Base-by-base conservation (phyloP, 371 early-diverging fungal species). In the Saksenaea vasiformis region DNA sequence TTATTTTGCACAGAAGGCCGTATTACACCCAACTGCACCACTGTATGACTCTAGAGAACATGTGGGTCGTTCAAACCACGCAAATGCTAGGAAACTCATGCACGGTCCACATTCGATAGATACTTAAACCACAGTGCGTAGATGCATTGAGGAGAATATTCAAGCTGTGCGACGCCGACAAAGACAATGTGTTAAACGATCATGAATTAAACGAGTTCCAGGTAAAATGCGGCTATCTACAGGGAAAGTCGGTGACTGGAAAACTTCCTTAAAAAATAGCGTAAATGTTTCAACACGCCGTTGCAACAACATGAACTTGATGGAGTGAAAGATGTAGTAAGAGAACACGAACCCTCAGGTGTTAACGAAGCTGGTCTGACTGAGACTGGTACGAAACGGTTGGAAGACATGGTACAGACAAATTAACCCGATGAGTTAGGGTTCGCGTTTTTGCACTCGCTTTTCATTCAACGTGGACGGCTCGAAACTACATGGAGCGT, bases 401-500 rank as follows among this genome's bases (percentile, higher is more conserved):
- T 39, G 17, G n/a, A 22, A 5, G 41, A 9, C 13, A 56, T 7
- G 43, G 27, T 28, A 5, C 39, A 56, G 43, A 8, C 9, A 31
- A 56, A 31, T 36, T 24, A 15, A 58, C 5, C 2, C n/a, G 31
- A 39, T 4, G 27, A 37, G 19, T 13, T 71, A 73, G 95, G 99
- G 5, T 98, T 98, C 68, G 76, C 96, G 39, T 95, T 90, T 68
- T 79, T 98, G 51, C 96, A 97, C 71, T 90, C 91, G 36, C 85
- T 96, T 24, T 98, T 98, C 74, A 95, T 98, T 56, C 96, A 97
- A 82, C 83, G 94, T 11, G 99, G 99, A 3, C 86, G 98, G 22
- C 82, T 96, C 9, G 99, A 98, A 65, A 98, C 99, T 1, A 96
- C 97, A 10, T 98, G 99, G 99, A 93, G 94, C 22, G 97, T 98